Evolutionary conservation across 2,329 filamentous ascomycete genomes (phyloP).

Genomic region (Xylogone sp.): DNA sequence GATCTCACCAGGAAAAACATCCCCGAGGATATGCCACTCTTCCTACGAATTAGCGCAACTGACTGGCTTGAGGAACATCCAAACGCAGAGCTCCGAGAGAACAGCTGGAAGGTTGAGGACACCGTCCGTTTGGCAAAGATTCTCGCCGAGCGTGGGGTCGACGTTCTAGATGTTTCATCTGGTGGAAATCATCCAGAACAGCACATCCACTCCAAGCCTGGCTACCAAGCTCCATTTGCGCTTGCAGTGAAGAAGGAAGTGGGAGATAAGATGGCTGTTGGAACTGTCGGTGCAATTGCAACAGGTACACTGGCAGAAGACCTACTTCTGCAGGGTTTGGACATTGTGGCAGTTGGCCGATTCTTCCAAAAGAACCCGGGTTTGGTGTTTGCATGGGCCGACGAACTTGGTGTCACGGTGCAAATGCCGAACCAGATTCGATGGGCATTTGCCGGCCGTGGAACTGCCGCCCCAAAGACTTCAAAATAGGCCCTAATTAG

Average conservation of each 20-base stretch:
- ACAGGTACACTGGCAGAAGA: conserved; percentile 39
- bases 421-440: conserved; percentile 45
- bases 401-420: conserved; percentile 44
- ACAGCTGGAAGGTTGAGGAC: conserved; percentile 63
- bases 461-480: too few relatives aligned
- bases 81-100: conserved; percentile 57
- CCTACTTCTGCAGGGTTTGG: conserved; percentile 41
- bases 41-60: conserved; percentile 68
- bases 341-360: conserved; percentile 44
- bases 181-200: conserved; percentile 60
- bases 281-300: conserved; percentile 43
- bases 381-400: conserved; percentile 48
- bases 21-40: conserved; percentile 63
- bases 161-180: conserved; percentile 67
- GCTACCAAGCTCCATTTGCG: conserved; percentile 67
- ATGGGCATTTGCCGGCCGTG: conserved; percentile 39
- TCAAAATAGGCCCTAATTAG: too few relatives aligned
- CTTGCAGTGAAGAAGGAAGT: conserved; percentile 66
- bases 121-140: conserved; percentile 58
- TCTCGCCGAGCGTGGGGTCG: conserved; percentile 63
- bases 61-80: conserved; percentile 52
- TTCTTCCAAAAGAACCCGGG: conserved; percentile 54
- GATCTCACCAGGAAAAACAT: conserved; percentile 59
- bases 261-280: conserved; percentile 48
- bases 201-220: conserved; percentile 53